phyloP scores from a whole-genome alignment of 306 rosid species.

The Prosopis cineraria region DNA sequence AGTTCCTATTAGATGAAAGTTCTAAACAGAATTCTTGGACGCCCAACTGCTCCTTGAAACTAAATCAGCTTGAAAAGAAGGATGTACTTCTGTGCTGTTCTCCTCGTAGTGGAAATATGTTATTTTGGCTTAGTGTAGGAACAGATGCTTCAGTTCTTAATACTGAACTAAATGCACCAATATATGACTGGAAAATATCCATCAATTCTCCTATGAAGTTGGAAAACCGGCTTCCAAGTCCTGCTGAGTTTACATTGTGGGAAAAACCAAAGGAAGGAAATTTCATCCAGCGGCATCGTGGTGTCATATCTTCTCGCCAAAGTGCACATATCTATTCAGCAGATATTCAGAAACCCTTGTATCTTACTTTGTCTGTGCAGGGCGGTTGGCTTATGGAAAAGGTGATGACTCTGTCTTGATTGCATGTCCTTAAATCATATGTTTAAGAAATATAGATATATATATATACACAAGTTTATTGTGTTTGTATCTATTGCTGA shows the following conservation, averaged over 20 bases:
- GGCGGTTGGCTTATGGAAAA: slow-evolving; percentile 96
- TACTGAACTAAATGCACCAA: slow-evolving; percentile 89
- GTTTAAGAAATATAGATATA: not conserved
- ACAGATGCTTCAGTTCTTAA: slow-evolving; percentile 93
- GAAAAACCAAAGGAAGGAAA: slow-evolving; percentile 79
- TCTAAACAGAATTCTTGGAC: slow-evolving; percentile 55
- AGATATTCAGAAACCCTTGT: slow-evolving; percentile 79
- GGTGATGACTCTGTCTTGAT: slow-evolving; percentile 51
- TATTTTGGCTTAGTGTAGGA: slow-evolving; percentile 83
- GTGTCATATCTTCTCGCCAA: slow-evolving; percentile 71
- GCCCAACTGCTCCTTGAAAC: slow-evolving; percentile 59
- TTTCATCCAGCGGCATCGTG: slow-evolving; percentile 61
- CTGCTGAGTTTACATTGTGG: slow-evolving; percentile 76
- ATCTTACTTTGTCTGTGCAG: slow-evolving; percentile 75
- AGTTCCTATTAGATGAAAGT: slow-evolving; percentile 59
- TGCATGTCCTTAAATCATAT: not conserved
- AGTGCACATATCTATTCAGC: slow-evolving; percentile 82
- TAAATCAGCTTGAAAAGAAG: slow-evolving; percentile 90
- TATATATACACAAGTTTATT: not conserved
- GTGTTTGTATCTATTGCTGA: slow-evolving; percentile 7
- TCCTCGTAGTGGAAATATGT: slow-evolving; percentile 62
- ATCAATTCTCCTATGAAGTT: slow-evolving; percentile 81
- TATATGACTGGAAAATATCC: slow-evolving; percentile 94
- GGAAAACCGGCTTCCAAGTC: slow-evolving; percentile 93
- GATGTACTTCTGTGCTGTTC: slow-evolving; percentile 74